Evolutionary conservation across 1,139 yeast genomes (phyloP), one percentile per base, ranked within the genome.

Genomic region (Scheffersomyces parashehatae): DNA sequence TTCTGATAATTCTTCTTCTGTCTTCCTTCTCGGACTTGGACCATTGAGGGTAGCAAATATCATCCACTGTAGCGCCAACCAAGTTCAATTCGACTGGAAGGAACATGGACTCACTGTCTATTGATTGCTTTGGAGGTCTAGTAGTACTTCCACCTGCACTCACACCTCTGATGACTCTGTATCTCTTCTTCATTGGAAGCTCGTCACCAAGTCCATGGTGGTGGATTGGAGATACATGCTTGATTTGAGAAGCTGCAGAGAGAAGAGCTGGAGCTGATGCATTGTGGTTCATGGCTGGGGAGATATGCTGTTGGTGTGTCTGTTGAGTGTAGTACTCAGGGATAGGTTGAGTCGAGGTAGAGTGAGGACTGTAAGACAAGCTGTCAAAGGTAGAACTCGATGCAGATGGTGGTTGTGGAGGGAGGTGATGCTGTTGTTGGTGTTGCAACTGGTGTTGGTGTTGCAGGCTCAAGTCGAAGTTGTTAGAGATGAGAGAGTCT

Each of bases 131-230:
- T 13, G 85, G 85, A 1, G 85, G 85, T 46, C 78, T 69, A 2
- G 83, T 77, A 16, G 73, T 67, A 32, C 79, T 66, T 1, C 85
- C 85, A 14, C 85, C 85, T 4, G 84, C 81, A 29, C 81, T 76
- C 11, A 79, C 66, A 7, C 85, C 85, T 48, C 86, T 67, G 15
- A 79, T 67, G 2, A 81, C 75, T 35, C 77, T 65, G 53, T 68
- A 78, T 35, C 70, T 60, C 37, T 54, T 56, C 37, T 47, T 47
- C 28, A 28, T n/a, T 13, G 42, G 40, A 9, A 39, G 35, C 10
- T 31, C 35, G 11, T 31, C 24, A n/a, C 35, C 35, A n/a, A 31
- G 35, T 10, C 24, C 35, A 13, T 31, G 35, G n/a, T 36, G 38
- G 24, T 36, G 29, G 16, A 36, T 26, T 12, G 24, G 24, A 5